phyloP scores from a whole-genome alignment of 345 rosid species.

The Lepidium aucheri region DNA sequence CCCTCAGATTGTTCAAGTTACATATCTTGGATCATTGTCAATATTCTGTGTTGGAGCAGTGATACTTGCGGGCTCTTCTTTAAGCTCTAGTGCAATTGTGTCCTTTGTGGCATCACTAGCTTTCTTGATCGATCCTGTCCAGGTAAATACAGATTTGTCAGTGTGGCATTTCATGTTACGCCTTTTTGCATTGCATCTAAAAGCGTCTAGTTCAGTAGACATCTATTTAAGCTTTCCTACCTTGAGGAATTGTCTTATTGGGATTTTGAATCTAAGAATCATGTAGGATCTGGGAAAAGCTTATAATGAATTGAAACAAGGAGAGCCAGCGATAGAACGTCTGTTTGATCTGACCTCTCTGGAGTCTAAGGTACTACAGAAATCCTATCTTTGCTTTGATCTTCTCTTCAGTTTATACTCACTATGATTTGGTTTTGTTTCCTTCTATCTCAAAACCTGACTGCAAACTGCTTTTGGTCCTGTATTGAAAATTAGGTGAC shows the following conservation, averaged over 20 bases:
- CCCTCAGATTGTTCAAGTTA: conserved; percentile 72
- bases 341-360: conserved; percentile 57
- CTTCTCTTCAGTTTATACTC: not conserved
- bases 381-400: not conserved
- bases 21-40: conserved; percentile 64
- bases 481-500: conserved; percentile 41
- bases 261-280: conserved; percentile 29
- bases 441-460: not conserved
- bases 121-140: conserved; percentile 85
- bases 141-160: conserved; percentile 38
- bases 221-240: not conserved
- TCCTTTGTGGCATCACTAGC: conserved; percentile 74
- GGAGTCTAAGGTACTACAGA: conserved; percentile 47
- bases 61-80: conserved; percentile 51
- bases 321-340: conserved; percentile 86
- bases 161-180: not conserved
- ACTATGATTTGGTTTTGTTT: not conserved
- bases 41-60: conserved; percentile 67
- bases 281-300: conserved; percentile 87
- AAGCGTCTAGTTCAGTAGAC: not conserved
- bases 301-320: conserved; percentile 90
- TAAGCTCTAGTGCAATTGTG: conserved; percentile 56
- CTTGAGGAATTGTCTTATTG: conserved; percentile 31
- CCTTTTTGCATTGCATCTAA: not conserved
- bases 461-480: not conserved